Base-by-base conservation (phyloP, 495 filamentous ascomycete species). In the Zalerion maritima region DNA sequence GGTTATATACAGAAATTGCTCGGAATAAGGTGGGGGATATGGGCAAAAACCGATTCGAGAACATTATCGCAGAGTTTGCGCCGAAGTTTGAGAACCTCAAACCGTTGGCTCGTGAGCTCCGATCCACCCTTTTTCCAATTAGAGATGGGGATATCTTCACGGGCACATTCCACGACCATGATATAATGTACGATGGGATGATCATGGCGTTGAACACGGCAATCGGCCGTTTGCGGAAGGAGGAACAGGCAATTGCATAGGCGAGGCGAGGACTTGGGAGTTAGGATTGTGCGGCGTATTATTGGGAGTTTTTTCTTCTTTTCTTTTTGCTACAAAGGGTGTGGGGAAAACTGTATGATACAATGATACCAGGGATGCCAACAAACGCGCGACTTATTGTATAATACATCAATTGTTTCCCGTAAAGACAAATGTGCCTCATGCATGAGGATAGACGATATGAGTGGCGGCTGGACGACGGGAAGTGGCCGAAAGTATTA, bases 341-440 rank as follows among this genome's bases (percentile, higher is more conserved):
- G 26, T 35, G 18, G 33, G 33, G 33, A 32, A 35, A 35, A 32
- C 33, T 35, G 16, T 35, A 35, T 27, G 20, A 35, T 35, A 32
- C 28, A 35, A 29, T 36, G 19, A 39, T 35, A 35, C 26, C 20
- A 39, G 17, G 26, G 31, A 30, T 39, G 22, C 16, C 13, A 36
- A 35, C 31, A 18, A 40, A 35, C 16, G 17, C 29, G 34, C 30
- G 28, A 37, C 30, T 37, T 37, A 37, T 37, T 37, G 37, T 31
- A 37, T 40, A 37, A 37, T 40, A 32, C 17, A 37, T 28, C 14
- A 37, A 40, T 37, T 37, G 34, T 37, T 37, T 37, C 29, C 30
- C 12, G 32, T 37, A 37, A 35, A 37, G 34, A 37, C 24, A n/a
- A n/a, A n/a, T n/a, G n/a, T n/a, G n/a, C n/a, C n/a, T n/a, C n/a